phyloP scores from a whole-genome alignment of 2,329 filamentous ascomycete species.

The Botrytis aclada region DNA sequence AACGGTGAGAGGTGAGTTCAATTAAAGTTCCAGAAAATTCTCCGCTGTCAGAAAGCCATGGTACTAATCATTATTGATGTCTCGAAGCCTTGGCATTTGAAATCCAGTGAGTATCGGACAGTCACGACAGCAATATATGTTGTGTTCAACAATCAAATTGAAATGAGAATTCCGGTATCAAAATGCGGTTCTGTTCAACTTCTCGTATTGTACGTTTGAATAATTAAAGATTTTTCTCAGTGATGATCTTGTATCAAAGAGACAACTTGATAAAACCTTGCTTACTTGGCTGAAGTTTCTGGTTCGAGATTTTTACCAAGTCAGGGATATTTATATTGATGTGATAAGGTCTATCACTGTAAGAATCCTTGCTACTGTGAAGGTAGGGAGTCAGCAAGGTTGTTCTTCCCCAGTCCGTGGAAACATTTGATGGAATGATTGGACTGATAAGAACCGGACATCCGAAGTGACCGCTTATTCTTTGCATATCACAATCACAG shows the following conservation, averaged over 20 bases:
- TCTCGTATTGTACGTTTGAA: neutral
- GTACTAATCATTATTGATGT: neutral
- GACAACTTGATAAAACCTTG: neutral
- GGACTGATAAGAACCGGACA: constrained; percentile 6
- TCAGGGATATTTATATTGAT: constrained; percentile 3
- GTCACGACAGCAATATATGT: neutral
- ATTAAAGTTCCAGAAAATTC: neutral
- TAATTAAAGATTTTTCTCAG: neutral
- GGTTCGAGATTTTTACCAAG: neutral
- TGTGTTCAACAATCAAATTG: neutral
- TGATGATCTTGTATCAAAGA: constrained; percentile 5
- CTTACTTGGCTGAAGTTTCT: constrained; percentile 1
- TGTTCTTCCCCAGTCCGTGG: neutral
- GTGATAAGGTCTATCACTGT: neutral
- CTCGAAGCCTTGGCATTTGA: neutral
- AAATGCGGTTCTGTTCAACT: neutral
- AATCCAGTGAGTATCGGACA: neutral
- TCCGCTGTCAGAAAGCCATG: neutral
- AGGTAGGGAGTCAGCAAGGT: neutral
- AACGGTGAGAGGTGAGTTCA: neutral
- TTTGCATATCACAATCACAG: constrained; percentile 8
- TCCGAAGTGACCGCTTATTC: neutral
- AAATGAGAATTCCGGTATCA: neutral
- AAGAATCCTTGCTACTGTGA: neutral
- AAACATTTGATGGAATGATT: neutral